These are phyloP conservation scores for Prunus persica DNA, from an alignment of 306 rosid genomes.

Conservation along the genomic window DNA sequence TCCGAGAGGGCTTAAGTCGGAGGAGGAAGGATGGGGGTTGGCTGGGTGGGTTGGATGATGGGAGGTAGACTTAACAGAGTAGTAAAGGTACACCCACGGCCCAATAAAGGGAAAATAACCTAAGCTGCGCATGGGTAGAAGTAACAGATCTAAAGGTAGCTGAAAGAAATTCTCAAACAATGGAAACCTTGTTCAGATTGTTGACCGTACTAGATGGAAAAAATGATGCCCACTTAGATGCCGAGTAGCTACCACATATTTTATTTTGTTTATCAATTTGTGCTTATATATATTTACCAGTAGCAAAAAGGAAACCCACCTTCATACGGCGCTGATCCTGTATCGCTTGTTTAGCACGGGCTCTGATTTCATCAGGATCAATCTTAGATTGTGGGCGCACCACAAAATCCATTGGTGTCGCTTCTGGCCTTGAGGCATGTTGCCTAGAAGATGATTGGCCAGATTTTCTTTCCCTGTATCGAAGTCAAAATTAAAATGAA, in stretches of 20 bases:
- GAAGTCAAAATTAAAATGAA: conserved; percentile 14
- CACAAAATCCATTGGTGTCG: conserved; percentile 91
- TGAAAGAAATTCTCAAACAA: background rate
- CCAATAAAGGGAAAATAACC: background rate
- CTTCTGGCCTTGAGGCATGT: conserved; percentile 88
- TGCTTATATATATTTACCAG: background rate
- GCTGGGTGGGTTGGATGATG: too few relatives aligned
- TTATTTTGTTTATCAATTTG: background rate
- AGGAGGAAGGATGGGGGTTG: too few relatives aligned
- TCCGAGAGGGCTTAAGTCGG: too few relatives aligned
- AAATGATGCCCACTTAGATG: background rate
- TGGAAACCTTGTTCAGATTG: background rate
- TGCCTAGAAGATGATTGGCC: conserved; percentile 82
- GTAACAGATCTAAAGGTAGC: background rate
- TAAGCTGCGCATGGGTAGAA: too few relatives aligned
- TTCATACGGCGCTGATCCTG: conserved; percentile 92
- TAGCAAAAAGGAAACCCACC: conserved; percentile 41
- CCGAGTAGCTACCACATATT: background rate
- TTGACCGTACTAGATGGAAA: background rate
- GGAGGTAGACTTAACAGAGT: too few relatives aligned
- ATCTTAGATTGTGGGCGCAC: conserved; percentile 91
- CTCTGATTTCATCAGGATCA: conserved; percentile 93
- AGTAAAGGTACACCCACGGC: background rate
- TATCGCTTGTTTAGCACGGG: conserved; percentile 70
- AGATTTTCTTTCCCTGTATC: conserved; percentile 73